phyloP scores from a whole-genome alignment of 768 basidiomycete genomes.

The Lactifluus subvellereus region DNA sequence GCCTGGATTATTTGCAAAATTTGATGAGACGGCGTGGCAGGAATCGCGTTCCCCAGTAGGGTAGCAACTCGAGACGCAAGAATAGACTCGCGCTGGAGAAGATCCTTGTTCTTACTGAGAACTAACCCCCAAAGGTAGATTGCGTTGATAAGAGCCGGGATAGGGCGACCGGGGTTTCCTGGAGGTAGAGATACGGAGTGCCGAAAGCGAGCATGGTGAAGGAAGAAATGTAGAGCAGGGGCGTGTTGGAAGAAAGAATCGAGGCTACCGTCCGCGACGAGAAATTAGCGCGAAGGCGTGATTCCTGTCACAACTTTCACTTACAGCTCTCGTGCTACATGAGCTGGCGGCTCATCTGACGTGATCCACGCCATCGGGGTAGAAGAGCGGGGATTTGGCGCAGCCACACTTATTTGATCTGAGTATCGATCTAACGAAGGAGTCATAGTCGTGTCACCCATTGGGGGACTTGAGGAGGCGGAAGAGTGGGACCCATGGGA shows the following conservation, averaged over 20 bases:
- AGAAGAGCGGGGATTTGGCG: neutral
- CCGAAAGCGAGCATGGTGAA: slow-evolving; percentile 45
- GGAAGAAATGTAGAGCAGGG: slow-evolving; percentile 60
- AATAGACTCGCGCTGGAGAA: slow-evolving; percentile 31
- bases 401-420: neutral
- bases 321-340: slow-evolving; percentile 20
- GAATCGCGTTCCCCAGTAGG: slow-evolving; percentile 39
- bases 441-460: neutral
- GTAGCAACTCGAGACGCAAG: slow-evolving; percentile 47
- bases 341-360: slow-evolving; percentile 15
- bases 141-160: slow-evolving; percentile 40
- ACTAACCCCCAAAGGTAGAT: slow-evolving; percentile 35
- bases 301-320: neutral
- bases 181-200: slow-evolving; percentile 29
- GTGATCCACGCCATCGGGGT: slow-evolving; percentile 4
- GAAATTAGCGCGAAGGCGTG: neutral
- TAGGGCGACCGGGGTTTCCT: slow-evolving; percentile 28
- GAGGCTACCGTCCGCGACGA: slow-evolving; percentile 35
- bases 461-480: slow-evolving; percentile 13
- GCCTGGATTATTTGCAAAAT: slow-evolving; percentile 34
- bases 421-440: neutral
- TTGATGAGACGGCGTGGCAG: slow-evolving; percentile 32
- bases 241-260: slow-evolving; percentile 55
- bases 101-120: slow-evolving; percentile 26
- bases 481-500: slow-evolving; percentile 14